Percentiles rank a stretch among this genome's conserved stretches.
Conservation (phyloP, 352 stramenopile genomes). For the Pythium diclinum region DNA sequence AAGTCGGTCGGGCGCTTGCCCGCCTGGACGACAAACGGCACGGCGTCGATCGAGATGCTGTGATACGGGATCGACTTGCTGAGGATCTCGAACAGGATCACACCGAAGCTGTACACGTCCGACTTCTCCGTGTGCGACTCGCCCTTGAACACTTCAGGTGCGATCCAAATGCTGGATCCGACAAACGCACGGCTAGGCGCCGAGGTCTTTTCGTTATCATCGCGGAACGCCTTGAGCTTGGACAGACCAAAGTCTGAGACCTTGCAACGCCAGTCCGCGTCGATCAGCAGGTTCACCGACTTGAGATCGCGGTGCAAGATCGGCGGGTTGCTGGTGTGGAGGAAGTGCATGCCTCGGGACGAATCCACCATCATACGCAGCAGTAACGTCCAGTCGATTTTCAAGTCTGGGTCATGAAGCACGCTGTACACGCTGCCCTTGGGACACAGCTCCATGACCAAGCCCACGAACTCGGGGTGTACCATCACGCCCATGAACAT, state of each 20-base stretch:
- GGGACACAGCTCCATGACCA: constrained; percentile 89
- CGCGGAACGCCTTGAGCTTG: constrained; percentile 78
- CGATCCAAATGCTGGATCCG: constrained; percentile 90
- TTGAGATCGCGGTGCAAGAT: constrained; percentile 91
- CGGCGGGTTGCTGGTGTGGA: constrained; percentile 85
- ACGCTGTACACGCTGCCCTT: constrained; percentile 85
- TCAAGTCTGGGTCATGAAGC: constrained; percentile 69
- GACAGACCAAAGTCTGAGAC: constrained; percentile 89
- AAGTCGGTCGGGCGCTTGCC: constrained; percentile 82
- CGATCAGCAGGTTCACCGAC: constrained; percentile 87
- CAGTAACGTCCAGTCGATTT: constrained; percentile 85
- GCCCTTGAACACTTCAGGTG: constrained; percentile 87
- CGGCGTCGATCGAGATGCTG: constrained; percentile 76
- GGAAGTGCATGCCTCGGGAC: constrained; percentile 87
- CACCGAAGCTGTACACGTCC: constrained; percentile 87
- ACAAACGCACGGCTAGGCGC: constrained; percentile 54
- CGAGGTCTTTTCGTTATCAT: constrained; percentile 41
- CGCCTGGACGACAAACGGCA: constrained; percentile 75
- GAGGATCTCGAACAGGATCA: constrained; percentile 77
- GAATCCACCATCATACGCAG: constrained; percentile 87
- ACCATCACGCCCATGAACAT: constrained; percentile 92
- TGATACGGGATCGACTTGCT: constrained; percentile 66
- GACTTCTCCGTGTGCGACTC: constrained; percentile 85
- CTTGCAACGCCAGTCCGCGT: constrained; percentile 87
- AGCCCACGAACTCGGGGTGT: constrained; percentile 77